Conservation (phyloP, 331 rosid species). For the Malus hybrid region DNA sequence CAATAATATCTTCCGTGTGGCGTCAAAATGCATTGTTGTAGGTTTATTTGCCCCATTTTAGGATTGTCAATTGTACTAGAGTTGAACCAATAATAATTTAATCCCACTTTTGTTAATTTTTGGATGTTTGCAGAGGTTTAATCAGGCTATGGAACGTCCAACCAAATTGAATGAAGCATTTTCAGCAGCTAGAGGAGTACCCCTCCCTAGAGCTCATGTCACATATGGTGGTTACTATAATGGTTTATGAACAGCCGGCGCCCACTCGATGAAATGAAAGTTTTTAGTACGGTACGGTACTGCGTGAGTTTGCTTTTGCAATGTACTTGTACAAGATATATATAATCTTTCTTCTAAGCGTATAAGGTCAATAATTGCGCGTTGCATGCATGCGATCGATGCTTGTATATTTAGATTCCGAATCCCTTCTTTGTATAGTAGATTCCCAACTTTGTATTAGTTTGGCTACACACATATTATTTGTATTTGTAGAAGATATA, state of each 20-base stretch:
- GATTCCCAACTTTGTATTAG: neutral
- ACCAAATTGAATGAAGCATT: slow-evolving; percentile 59
- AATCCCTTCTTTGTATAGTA: neutral
- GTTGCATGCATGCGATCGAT: neutral
- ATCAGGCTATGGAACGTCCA: slow-evolving; percentile 52
- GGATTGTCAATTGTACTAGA: neutral
- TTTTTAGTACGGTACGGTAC: too few relatives aligned
- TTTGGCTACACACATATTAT: neutral
- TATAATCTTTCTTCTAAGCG: neutral
- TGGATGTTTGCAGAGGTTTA: slow-evolving; percentile 41
- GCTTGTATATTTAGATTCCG: neutral
- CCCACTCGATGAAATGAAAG: neutral
- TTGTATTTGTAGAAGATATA: too few relatives aligned
- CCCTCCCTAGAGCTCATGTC: slow-evolving; percentile 55
- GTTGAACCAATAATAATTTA: neutral
- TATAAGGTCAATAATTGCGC: slow-evolving; percentile 11
- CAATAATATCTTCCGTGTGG: too few relatives aligned
- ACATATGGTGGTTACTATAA: slow-evolving; percentile 63
- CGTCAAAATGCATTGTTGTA: too few relatives aligned
- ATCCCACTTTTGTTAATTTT: neutral
- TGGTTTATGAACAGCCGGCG: slow-evolving; percentile 18
- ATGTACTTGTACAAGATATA: too few relatives aligned
- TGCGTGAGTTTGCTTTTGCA: too few relatives aligned
- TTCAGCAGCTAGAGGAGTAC: slow-evolving; percentile 55
- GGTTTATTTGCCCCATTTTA: too few relatives aligned